Percentiles rank a stretch among this genome's conserved stretches.
phyloP scores from a whole-genome alignment of 2,329 filamentous ascomycete species.

The Aspergillus ibericus region DNA sequence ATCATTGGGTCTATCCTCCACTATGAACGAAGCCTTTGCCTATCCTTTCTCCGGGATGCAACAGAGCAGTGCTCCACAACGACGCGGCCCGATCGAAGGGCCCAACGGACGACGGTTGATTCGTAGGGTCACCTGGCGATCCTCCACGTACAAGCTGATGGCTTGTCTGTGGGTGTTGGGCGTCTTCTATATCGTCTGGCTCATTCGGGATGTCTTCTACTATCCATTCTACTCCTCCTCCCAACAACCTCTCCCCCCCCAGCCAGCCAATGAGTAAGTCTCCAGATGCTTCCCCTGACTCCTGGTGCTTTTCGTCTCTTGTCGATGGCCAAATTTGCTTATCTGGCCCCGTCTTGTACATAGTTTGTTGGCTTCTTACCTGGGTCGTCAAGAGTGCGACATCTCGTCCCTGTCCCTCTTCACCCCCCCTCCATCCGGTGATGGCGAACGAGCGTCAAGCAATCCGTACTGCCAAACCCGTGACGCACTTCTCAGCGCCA shows the following conservation, averaged over 20 bases:
- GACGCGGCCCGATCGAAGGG: slow-evolving; percentile 42
- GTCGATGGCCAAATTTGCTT: neutral
- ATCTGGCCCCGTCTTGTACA: neutral
- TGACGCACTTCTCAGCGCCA: slow-evolving; percentile 38
- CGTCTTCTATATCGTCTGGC: slow-evolving; percentile 42
- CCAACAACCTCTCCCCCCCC: slow-evolving; percentile 11
- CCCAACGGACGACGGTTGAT: slow-evolving; percentile 41
- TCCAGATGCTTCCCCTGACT: slow-evolving; percentile 3
- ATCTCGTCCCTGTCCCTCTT: slow-evolving; percentile 39
- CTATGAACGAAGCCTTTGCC: slow-evolving; percentile 36
- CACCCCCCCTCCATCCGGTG: slow-evolving; percentile 23
- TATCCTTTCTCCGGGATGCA: slow-evolving; percentile 35
- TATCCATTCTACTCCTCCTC: slow-evolving; percentile 32
- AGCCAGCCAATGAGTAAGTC: slow-evolving; percentile 26
- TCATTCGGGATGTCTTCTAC: slow-evolving; percentile 42
- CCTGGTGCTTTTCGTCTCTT: no score
- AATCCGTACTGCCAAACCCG: slow-evolving; percentile 36
- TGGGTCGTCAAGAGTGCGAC: slow-evolving; percentile 39
- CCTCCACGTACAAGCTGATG: slow-evolving; percentile 44
- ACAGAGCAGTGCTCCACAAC: slow-evolving; percentile 25
- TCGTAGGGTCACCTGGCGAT: slow-evolving; percentile 44
- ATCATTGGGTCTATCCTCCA: slow-evolving; percentile 25
- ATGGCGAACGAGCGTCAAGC: slow-evolving; percentile 13
- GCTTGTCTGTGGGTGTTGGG: slow-evolving; percentile 42
- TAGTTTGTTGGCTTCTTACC: slow-evolving; percentile 38